Evolutionary conservation across 345 rosid species (phyloP).

Genomic region (Abelmoschus esculentus): DNA sequence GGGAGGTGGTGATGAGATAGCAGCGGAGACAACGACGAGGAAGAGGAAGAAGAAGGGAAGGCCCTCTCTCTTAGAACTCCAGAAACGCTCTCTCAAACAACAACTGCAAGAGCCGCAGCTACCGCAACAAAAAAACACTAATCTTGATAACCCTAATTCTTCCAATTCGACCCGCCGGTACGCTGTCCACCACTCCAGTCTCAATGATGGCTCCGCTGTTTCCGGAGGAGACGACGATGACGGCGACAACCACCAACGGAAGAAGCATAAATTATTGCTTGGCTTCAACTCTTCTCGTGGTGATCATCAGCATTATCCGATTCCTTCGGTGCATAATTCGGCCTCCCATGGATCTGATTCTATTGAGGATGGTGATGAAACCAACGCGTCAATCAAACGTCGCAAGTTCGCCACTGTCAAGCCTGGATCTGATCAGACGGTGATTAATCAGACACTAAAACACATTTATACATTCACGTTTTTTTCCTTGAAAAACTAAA

Average conservation of each 20-base stretch:
- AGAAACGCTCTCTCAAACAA: slow-evolving; percentile 78
- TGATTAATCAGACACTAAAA: slow-evolving; percentile 20
- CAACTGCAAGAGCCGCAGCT: slow-evolving; percentile 31
- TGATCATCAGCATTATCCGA: slow-evolving; percentile 22
- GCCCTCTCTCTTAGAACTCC: slow-evolving; percentile 88
- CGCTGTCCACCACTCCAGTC: slow-evolving; percentile 45
- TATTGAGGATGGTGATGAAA: slow-evolving; percentile 32
- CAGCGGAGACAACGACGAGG: slow-evolving; percentile 37
- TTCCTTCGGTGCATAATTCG: slow-evolving; percentile 21
- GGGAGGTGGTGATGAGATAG: slow-evolving; percentile 33
- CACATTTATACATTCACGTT: no score
- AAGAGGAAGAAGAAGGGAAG: slow-evolving; percentile 95
- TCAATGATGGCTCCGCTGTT: slow-evolving; percentile 23
- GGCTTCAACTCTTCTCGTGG: slow-evolving; percentile 47
- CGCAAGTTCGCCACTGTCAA: slow-evolving; percentile 31
- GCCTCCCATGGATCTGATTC: slow-evolving; percentile 33
- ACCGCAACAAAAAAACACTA: slow-evolving; percentile 28
- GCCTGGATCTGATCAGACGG: slow-evolving; percentile 56
- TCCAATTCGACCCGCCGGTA: slow-evolving; percentile 40
- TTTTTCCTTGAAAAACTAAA: background rate
- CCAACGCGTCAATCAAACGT: slow-evolving; percentile 26
- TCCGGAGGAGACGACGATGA: slow-evolving; percentile 49
- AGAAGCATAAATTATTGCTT: slow-evolving; percentile 62
- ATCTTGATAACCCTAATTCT: slow-evolving; percentile 50
- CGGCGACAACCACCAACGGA: slow-evolving; percentile 67